phyloP scores from a whole-genome alignment of 768 basidiomycete genomes.

The Hericium alpestre region DNA sequence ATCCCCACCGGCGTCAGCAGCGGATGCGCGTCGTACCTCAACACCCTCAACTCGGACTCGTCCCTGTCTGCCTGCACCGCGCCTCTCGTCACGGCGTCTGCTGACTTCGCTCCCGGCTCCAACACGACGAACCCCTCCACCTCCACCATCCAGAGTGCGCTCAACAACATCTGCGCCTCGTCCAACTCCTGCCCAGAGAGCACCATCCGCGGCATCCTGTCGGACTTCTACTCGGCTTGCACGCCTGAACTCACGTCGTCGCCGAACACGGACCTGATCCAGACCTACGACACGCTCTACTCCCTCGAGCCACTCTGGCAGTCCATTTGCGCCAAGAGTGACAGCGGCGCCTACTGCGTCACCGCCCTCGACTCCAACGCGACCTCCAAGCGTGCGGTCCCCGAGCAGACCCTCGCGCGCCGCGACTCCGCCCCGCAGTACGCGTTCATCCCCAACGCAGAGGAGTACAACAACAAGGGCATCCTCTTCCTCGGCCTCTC shows the following conservation, averaged over 20 bases:
- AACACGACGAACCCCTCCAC: constrained; percentile 28
- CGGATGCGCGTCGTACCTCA: constrained; percentile 49
- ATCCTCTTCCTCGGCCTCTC: constrained; percentile 74
- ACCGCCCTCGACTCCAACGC: constrained; percentile 30
- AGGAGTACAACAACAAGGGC: constrained; percentile 46
- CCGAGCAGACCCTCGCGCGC: constrained; percentile 16
- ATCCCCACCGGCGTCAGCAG: constrained; percentile 60
- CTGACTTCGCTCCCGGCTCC: constrained; percentile 38
- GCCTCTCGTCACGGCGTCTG: constrained; percentile 49
- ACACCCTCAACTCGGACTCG: constrained; percentile 49
- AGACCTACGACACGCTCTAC: constrained; percentile 77
- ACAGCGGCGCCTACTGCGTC: constrained; percentile 60
- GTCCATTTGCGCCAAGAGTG: constrained; percentile 72
- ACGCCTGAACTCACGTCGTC: constrained; percentile 50
- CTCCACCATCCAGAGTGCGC: constrained; percentile 36
- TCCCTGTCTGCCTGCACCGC: constrained; percentile 49
- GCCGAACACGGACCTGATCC: constrained; percentile 39
- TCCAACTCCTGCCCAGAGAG: constrained; percentile 43
- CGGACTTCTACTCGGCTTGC: constrained; percentile 65
- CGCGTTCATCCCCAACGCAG: constrained; percentile 38
- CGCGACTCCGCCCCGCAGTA: constrained; percentile 21
- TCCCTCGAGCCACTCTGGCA: constrained; percentile 47
- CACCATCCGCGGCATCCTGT: constrained; percentile 49
- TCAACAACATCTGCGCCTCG: constrained; percentile 46
- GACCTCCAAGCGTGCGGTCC: constrained; percentile 15